These are phyloP conservation scores for Lipomyces chichibuensis DNA, from an alignment of 805 yeast species.

Conservation along the genomic window DNA sequence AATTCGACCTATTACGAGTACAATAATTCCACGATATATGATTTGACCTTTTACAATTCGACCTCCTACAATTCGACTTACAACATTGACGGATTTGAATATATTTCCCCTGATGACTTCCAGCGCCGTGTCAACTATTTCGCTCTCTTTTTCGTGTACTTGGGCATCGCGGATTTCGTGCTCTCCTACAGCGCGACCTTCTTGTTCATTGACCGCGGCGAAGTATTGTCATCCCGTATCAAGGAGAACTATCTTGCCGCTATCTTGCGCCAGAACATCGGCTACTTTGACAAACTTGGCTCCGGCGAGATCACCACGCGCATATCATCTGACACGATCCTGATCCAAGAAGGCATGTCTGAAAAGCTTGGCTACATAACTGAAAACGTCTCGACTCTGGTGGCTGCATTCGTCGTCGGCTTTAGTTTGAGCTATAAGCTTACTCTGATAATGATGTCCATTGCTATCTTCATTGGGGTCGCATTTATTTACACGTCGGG, in stretches of 20 bases:
- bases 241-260: slow-evolving; percentile 39
- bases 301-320: slow-evolving; percentile 42
- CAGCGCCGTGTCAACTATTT: slow-evolving; percentile 44
- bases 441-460: slow-evolving; percentile 37
- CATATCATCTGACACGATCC: slow-evolving; percentile 40
- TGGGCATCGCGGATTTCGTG: slow-evolving; percentile 45
- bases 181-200: slow-evolving; percentile 43
- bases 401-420: slow-evolving; percentile 39
- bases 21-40: slow-evolving; percentile 13
- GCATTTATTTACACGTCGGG: slow-evolving; percentile 30
- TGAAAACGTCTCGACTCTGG: slow-evolving; percentile 35
- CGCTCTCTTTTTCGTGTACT: slow-evolving; percentile 48
- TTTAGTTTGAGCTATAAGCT: slow-evolving; percentile 35
- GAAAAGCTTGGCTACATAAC: slow-evolving; percentile 39
- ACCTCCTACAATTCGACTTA: neutral
- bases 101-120: slow-evolving; percentile 40
- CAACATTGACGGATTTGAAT: slow-evolving; percentile 9
- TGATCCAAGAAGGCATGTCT: slow-evolving; percentile 41
- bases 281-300: slow-evolving; percentile 40
- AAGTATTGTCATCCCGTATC: slow-evolving; percentile 46
- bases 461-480: slow-evolving; percentile 31
- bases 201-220: slow-evolving; percentile 48
- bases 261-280: slow-evolving; percentile 40
- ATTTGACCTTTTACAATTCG: slow-evolving; percentile 6
- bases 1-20: slow-evolving; percentile 2